These are phyloP conservation scores for Aspergillus sp. DNA, from an alignment of 2,329 filamentous ascomycete genomes.

Conservation along the genomic window DNA sequence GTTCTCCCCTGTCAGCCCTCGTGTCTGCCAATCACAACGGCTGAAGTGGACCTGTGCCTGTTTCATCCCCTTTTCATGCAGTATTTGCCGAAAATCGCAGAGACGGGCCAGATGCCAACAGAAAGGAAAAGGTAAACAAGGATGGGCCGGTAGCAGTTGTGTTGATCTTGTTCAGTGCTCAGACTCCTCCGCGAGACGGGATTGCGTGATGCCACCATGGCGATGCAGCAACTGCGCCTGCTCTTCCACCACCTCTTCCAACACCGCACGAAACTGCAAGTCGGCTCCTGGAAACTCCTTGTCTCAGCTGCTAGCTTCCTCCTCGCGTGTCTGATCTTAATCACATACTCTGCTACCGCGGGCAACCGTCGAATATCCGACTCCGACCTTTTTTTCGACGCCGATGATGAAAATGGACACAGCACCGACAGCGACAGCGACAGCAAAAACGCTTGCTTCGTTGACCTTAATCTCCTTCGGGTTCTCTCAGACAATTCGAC, in stretches of 20 bases:
- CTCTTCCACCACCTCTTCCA: conserved; percentile 12
- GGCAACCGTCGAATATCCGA: neutral
- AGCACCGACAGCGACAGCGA: neutral
- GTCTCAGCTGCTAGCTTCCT: conserved; percentile 8
- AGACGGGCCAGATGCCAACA: neutral
- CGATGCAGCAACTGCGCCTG: conserved; percentile 16
- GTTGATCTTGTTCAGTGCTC: neutral
- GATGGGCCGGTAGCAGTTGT: neutral
- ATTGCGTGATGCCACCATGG: conserved; percentile 13
- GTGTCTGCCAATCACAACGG: conserved; percentile 8
- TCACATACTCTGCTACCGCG: conserved; percentile 9
- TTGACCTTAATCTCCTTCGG: conserved; percentile 19
- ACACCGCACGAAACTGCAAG: conserved; percentile 1
- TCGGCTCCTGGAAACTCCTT: conserved; percentile 8
- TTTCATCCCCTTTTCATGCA: conserved; percentile 13
- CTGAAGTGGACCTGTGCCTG: conserved; percentile 2
- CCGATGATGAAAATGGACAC: neutral
- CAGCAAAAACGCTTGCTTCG: conserved; percentile 13
- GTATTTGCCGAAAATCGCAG: neutral
- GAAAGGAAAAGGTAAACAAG: neutral
- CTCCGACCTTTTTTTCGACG: neutral
- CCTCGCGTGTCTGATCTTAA: conserved; percentile 7
- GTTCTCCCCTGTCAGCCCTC: neutral
- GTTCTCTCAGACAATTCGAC: conserved; percentile 14
- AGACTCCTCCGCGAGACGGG: neutral